Base-by-base conservation (phyloP, 2,329 filamentous ascomycete species). In the Xylaria sp. region DNA sequence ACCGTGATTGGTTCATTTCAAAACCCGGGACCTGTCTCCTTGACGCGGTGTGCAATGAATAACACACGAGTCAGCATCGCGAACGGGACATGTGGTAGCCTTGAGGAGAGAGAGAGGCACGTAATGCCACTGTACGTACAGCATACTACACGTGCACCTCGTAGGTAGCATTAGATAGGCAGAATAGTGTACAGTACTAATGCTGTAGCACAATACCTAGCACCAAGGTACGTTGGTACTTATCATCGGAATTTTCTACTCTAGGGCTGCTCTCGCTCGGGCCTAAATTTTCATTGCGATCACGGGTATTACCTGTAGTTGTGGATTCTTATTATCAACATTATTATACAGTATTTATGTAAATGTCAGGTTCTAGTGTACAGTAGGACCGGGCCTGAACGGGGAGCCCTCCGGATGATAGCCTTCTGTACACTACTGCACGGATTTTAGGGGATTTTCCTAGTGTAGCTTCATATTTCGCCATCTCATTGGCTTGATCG, bases 51-150 rank as follows among this genome's bases (percentile, higher is more conserved):
- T 53, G 60, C 32, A 32, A 64, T 55, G 29, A 55, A 59, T 54
- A 63, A 47, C 58, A 59, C 59, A 40, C 58, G 53, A 66, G 62
- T 62, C 66, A 69, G 66, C 57, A 9, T 35, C 55, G 29, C 48
- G 67, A 60, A 50, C 55, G 60, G 64, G 35, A 66, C 23, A 59
- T 8, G 53, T 44, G 47, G 47, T 37, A n/a, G 35, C 21, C 21
- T 42, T 37, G 16, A 9, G 27, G 23, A 16, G 42, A 54, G 47
- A 6, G 4, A 54, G 47, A 12, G 4, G 18, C 37, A 58, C 53
- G 53, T 29, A 58, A n/a, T 32, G n/a, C 37, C 40, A 44, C 40
- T 51, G 48, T 16, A 21, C 18, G 8, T 47, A 29, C 23, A 27
- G 21, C 16, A 12, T 32, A 32, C 50, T 27, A 13, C n/a, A 40